Evolutionary conservation across 805 yeast genomes (phyloP), one percentile per base, ranked within the genome.

Genomic region (Candida koratica): DNA sequence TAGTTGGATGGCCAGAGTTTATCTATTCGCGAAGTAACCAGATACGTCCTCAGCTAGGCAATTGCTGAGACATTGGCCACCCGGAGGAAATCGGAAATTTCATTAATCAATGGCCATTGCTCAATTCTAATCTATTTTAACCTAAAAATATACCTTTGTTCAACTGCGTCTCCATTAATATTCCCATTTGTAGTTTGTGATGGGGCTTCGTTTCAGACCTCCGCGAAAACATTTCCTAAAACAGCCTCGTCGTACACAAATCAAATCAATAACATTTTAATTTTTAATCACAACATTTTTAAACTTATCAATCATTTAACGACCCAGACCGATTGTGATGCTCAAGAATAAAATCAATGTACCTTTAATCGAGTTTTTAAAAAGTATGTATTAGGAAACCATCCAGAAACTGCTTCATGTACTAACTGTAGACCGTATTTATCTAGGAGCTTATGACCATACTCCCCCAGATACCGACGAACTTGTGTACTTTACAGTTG

Each of bases 401-500:
- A 25, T 25, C 19, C 17, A 6, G 14, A 24, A 24, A 6, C 12
- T 7, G 11, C 11, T n/a, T 6, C 17, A 12, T 6, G 18, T 47
- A 59, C 61, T 60, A 56, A 58, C 65, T 2, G 6, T 43, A 67
- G 71, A 64, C 42, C 79, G 95, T 39, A 84, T 90, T 19, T 93
- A 93, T 53, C 75, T 90, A 7, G 97, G 96, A 4, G 94, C 95
- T 4, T 89, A 78, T 55, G 95, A 88, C 54, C 64, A 71, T 44
- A 65, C 76, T 11, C 98, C 97, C 1, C 69, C 66, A 36, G 90
- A 87, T 56, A 82, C 90, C 1, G 75, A 71, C 17, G 81, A 81
- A 23, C 62, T 79, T 28, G 95, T 85, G 2, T 84, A 81, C 59
- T 89, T 93, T 64, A 87, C 97, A 0, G 85, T 93, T 3, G 97